Conservation (phyloP, 2,329 filamentous ascomycete genomes). For the Colletotrichum chrysophilum region DNA sequence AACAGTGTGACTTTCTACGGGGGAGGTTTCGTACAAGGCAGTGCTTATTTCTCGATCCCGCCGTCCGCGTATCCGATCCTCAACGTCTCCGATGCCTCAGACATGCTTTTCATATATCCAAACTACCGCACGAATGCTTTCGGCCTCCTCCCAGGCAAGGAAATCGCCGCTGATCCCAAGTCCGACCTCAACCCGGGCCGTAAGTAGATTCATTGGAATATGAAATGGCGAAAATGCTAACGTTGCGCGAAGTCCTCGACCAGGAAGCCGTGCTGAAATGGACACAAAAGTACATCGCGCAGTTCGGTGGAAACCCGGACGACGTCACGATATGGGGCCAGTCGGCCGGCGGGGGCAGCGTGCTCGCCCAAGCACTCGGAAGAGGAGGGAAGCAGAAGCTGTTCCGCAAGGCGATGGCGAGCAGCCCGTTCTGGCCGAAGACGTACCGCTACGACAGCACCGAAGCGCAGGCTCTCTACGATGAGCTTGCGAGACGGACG, state of each 20-base stretch:
- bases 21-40: conserved; percentile 65
- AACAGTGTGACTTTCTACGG: conserved; percentile 34
- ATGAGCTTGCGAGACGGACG: conserved; percentile 47
- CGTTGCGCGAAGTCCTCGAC: conserved; percentile 35
- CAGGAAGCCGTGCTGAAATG: conserved; percentile 31
- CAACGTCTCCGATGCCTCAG: conserved; percentile 55
- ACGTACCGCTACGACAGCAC: conserved; percentile 56
- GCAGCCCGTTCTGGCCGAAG: conserved; percentile 64
- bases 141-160: conserved; percentile 56
- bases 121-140: conserved; percentile 65
- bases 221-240: not conserved
- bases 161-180: conserved; percentile 44
- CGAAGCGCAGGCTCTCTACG: conserved; percentile 57
- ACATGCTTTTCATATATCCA: conserved; percentile 49
- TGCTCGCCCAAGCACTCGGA: conserved; percentile 20
- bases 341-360: conserved; percentile 30
- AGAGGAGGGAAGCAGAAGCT: conserved; percentile 17
- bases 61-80: conserved; percentile 63
- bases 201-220: not conserved
- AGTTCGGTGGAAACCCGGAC: conserved; percentile 31
- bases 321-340: conserved; percentile 32
- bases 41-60: conserved; percentile 58
- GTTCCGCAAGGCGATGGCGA: conserved; percentile 34
- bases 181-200: conserved; percentile 56
- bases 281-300: conserved; percentile 29